phyloP scores from a whole-genome alignment of 352 stramenopile species.

The Globisporangium viniferum region DNA sequence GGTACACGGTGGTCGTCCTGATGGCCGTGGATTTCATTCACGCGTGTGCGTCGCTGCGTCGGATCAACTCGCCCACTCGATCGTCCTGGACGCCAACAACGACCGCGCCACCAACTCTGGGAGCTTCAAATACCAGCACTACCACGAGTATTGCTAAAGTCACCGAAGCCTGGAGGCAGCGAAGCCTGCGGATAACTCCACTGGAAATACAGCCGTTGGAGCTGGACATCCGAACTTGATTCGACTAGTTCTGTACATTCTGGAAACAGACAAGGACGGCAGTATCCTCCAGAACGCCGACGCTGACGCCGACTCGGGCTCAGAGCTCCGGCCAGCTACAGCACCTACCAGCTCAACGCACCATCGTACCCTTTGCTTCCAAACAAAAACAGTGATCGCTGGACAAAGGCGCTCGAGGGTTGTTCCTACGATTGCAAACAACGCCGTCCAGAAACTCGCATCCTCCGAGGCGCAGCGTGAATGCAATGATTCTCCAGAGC shows the following conservation, averaged over 20 bases:
- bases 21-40: slow-evolving; percentile 32
- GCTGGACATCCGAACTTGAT: not conserved
- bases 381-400: too few relatives aligned
- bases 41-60: slow-evolving; percentile 28
- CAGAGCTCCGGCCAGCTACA: too few relatives aligned
- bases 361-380: too few relatives aligned
- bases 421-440: not conserved
- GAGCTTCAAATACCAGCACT: not conserved
- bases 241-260: not conserved
- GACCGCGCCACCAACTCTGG: not conserved
- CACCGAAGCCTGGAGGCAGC: not conserved
- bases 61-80: slow-evolving; percentile 14
- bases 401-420: too few relatives aligned
- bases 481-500: not conserved
- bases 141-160: not conserved
- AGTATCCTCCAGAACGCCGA: not conserved
- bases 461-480: too few relatives aligned
- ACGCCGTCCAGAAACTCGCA: not conserved
- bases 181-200: not conserved
- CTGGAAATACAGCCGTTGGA: not conserved
- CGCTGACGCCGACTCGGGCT: too few relatives aligned
- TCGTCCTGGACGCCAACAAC: not conserved
- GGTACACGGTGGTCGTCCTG: slow-evolving; percentile 22
- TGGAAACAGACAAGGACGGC: not conserved
- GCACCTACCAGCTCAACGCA: too few relatives aligned